Base-by-base conservation (phyloP, 2,329 filamentous ascomycete genomes). In the Hysterium pulicare region DNA sequence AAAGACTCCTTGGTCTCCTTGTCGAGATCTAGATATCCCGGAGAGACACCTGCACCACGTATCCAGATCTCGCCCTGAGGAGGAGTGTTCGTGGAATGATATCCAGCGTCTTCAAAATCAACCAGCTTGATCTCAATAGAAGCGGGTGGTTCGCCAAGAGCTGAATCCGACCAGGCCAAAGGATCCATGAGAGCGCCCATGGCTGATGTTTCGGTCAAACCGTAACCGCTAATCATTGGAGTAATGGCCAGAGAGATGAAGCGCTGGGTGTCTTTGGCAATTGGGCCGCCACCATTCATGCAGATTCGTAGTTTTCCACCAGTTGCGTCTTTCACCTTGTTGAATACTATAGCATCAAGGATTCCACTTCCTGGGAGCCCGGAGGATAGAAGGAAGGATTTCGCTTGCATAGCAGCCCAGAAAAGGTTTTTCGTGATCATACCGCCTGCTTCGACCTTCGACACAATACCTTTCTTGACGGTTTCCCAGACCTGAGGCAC, bases 401-500 rank as follows among this genome's bases (percentile, higher is more conserved):
- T 84, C 34, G 78, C 73, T 21, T 75, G 71, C 66, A 81, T 70
- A 10, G 79, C 81, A 39, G 76, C 79, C 81, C 81, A 84, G 76
- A 98, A 98, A 48, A 97, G 70, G 57, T 84, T 83, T 69, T 77
- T 83, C 45, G 84, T 77, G 32, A 97, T 44, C n/a, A 77, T 68
- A 58, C 83, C 83, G 48, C 85, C 79, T 44, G 78, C 73, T 61
- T 87, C 84, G 46, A 97, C 83, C 68, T 90, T 89, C 57, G 74
- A 71, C 50, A 91, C 74, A 58, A 98, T 87, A 41, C 93, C 93
- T 76, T 98, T 98, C 75, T 90, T 91, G 58, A 98, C 86, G 1
- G 88, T 90, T 71, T 98, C 93, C 90, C 91, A 98, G 23, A 98
- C 86, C 45, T 94, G 90, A 2, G 93, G 93, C 3, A 98, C 93